Evolutionary conservation across 2,329 filamentous ascomycete genomes (phyloP).

Genomic region (Endothia cerciana): DNA sequence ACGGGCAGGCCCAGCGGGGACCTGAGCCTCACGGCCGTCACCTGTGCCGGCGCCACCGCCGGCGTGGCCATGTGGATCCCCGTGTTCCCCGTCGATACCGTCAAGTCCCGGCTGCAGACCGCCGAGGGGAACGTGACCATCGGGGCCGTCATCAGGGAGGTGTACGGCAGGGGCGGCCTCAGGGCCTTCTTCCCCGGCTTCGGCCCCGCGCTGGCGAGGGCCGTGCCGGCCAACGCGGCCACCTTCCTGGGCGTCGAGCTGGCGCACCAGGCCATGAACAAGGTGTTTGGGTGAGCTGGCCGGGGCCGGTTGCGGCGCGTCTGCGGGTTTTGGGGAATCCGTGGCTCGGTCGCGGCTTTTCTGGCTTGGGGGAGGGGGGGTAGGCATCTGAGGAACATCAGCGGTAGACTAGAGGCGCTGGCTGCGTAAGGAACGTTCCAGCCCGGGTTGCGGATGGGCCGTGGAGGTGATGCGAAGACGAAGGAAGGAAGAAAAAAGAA

Average conservation of each 20-base stretch:
- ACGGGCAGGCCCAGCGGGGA: slow-evolving; percentile 75
- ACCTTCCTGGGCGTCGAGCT: slow-evolving; percentile 89
- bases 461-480: background rate
- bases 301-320: too few species aligned
- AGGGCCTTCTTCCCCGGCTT: slow-evolving; percentile 98
- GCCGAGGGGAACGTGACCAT: slow-evolving; percentile 84
- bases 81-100: slow-evolving; percentile 95
- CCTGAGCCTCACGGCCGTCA: slow-evolving; percentile 80
- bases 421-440: background rate
- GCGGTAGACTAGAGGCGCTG: background rate
- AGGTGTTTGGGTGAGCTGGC: slow-evolving; percentile 66
- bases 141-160: slow-evolving; percentile 74
- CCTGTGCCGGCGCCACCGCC: slow-evolving; percentile 84
- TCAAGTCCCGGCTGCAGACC: slow-evolving; percentile 93
- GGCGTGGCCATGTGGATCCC: slow-evolving; percentile 99
- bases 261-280: slow-evolving; percentile 82
- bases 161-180: slow-evolving; percentile 82
- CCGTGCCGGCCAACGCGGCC: slow-evolving; percentile 93
- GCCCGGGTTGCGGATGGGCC: background rate
- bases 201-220: slow-evolving; percentile 87
- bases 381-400: background rate
- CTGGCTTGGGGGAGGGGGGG: background rate
- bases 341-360: background rate
- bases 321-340: too few species aligned
- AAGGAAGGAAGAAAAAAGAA: background rate